Evolutionary conservation across 345 rosid species (phyloP).

Genomic region (Ceriops decandra): DNA sequence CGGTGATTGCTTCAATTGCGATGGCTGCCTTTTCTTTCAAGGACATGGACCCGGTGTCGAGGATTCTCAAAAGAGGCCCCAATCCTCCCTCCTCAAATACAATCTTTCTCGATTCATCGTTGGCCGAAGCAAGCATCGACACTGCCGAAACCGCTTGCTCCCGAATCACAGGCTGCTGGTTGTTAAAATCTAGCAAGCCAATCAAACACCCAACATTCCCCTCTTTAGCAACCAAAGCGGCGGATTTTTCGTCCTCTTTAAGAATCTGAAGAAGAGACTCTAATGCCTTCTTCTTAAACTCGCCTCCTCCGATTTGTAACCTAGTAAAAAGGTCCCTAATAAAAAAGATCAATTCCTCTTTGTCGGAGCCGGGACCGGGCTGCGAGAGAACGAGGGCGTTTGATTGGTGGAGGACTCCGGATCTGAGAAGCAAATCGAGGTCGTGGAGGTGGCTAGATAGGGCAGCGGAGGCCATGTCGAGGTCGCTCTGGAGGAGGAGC

Average conservation of each 20-base stretch:
- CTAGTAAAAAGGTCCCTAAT: slow-evolving; percentile 74
- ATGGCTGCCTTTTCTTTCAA: slow-evolving; percentile 60
- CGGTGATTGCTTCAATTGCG: slow-evolving; percentile 66
- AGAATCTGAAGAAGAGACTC: slow-evolving; percentile 68
- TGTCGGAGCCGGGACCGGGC: slow-evolving; percentile 51
- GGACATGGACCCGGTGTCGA: slow-evolving; percentile 58
- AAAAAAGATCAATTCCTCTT: slow-evolving; percentile 54
- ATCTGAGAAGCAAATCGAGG: slow-evolving; percentile 71
- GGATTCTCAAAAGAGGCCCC: slow-evolving; percentile 60
- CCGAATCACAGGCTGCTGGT: slow-evolving; percentile 42
- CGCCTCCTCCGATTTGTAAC: slow-evolving; percentile 71
- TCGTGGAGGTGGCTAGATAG: slow-evolving; percentile 55
- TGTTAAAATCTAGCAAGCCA: slow-evolving; percentile 53
- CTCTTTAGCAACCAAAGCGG: slow-evolving; percentile 55
- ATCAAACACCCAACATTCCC: slow-evolving; percentile 64
- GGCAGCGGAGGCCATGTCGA: slow-evolving; percentile 65
- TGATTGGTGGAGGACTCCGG: slow-evolving; percentile 71
- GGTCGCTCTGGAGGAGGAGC: slow-evolving; percentile 84
- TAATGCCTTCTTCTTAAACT: slow-evolving; percentile 68
- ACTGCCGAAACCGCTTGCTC: slow-evolving; percentile 63
- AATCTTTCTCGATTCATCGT: slow-evolving; percentile 53
- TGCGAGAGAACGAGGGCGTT: slow-evolving; percentile 68
- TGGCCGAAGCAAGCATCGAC: slow-evolving; percentile 52
- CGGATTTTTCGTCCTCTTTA: slow-evolving; percentile 50
- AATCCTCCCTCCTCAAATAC: slow-evolving; percentile 72